A percentile compares a stretch with the other conserved stretches of the same genome.
Conservation (phyloP, 1,284 basidiomycete species). For the Kwoniella shivajii region DNA sequence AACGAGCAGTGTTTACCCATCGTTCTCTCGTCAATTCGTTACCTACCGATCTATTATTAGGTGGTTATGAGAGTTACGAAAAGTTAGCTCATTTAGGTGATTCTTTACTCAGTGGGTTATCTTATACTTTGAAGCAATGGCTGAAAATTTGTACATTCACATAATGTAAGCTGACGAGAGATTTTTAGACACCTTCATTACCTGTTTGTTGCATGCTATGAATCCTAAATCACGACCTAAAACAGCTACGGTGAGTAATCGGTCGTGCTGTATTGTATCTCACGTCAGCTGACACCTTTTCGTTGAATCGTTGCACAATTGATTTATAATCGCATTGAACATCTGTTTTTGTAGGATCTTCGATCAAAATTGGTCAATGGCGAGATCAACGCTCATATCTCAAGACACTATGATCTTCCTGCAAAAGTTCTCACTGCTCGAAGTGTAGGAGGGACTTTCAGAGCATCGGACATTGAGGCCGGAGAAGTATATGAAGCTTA, state of each 20-base stretch:
- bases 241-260: slow-evolving; percentile 35
- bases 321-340: too few relatives aligned
- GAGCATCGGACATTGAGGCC: slow-evolving; percentile 1
- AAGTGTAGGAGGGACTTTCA: neutral
- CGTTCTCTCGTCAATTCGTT: slow-evolving; percentile 11
- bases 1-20: slow-evolving; percentile 31
- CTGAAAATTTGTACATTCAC: neutral
- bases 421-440: neutral
- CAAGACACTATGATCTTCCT: neutral
- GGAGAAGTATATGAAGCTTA: slow-evolving; percentile 12
- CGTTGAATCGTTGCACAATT: too few relatives aligned
- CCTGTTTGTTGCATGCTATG: slow-evolving; percentile 38
- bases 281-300: neutral
- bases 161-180: neutral
- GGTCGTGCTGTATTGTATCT: neutral
- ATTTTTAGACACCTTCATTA: slow-evolving; percentile 30
- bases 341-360: slow-evolving; percentile 1
- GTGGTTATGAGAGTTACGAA: slow-evolving; percentile 22
- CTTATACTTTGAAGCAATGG: neutral
- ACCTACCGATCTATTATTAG: neutral
- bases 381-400: slow-evolving; percentile 6
- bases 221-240: slow-evolving; percentile 35
- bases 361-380: slow-evolving; percentile 5
- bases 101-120: slow-evolving; percentile 30
- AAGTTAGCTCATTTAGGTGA: slow-evolving; percentile 50